These are phyloP conservation scores for Poa annua DNA, from an alignment of 176 grass and related monocot genomes.

Conservation along the genomic window DNA sequence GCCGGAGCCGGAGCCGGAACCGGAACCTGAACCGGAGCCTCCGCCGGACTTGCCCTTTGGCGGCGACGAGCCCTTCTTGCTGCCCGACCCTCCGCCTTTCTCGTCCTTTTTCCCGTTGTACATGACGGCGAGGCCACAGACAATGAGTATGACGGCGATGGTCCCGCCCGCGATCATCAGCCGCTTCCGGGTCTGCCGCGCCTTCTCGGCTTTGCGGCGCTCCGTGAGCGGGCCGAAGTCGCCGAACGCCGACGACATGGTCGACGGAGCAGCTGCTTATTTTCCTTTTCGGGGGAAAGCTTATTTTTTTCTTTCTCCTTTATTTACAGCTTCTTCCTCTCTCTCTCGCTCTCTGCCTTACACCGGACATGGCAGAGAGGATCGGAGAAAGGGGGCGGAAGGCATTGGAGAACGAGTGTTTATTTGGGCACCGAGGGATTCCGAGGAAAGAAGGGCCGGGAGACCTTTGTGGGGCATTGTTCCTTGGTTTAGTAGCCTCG, in stretches of 20 bases:
- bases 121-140: conserved; percentile 40
- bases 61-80: conserved; percentile 27
- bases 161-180: conserved; percentile 59
- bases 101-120: conserved; percentile 43
- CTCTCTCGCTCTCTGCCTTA: conserved; percentile 54
- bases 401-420: conserved; percentile 33
- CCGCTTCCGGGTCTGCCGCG: conserved; percentile 53
- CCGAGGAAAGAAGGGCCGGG: conserved; percentile 62
- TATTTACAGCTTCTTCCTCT: conserved; percentile 33
- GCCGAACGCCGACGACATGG: conserved; percentile 75
- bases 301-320: background rate
- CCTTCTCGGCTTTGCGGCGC: conserved; percentile 71
- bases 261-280: conserved; percentile 2
- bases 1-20: background rate
- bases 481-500: background rate
- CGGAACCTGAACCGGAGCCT: background rate
- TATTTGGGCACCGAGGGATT: conserved; percentile 52
- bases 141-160: conserved; percentile 54
- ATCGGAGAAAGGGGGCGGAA: conserved; percentile 49
- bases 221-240: conserved; percentile 84
- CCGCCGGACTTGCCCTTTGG: conserved; percentile 6
- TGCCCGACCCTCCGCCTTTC: background rate
- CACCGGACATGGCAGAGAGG: conserved; percentile 64
- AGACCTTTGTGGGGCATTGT: conserved; percentile 54
- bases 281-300: too few relatives aligned